Base-by-base conservation (phyloP, 2,329 filamentous ascomycete genomes). In the Fusarium continuum region DNA sequence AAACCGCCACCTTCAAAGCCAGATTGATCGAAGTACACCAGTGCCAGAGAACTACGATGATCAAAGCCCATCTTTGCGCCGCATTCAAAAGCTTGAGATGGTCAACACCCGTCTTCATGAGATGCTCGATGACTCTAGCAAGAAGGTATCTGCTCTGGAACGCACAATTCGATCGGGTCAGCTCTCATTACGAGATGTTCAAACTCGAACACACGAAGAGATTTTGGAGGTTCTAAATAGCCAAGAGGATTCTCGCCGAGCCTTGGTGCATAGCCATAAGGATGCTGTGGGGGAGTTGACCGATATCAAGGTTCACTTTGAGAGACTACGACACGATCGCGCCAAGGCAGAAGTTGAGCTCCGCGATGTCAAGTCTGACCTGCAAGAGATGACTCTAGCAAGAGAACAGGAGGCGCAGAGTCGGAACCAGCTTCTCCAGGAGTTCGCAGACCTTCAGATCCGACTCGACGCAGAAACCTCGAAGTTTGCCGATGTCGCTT, bases 401-500 rank as follows among this genome's bases (percentile, higher is more conserved):
- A 86, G 91, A 54, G 94, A 97, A 65, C 92, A 97, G 72, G 94
- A 98, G 76, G 84, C 90, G 8, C 86, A 90, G n/a, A 94, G 91
- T 75, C 90, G 95, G 68, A 91, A 85, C 70, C 93, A 98, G 74
- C 84, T 98, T 23, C 83, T 98, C 22, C 88, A 97, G 70, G 95
- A 98, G 74, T 97, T 94, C 75, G 88, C 93, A 2, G 95, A 98
- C 71, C 82, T 98, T 43, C 95, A 98, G 72, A 97, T 98, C 69
- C 88, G 93, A 39, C 84, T 98, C 14, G 95, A 98, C 73, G 89
- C 91, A 6, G 95, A 98, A 77, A 87, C 88, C 1, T 96, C 92
- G 1, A 94, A 91, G 74, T 83, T 94, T 23, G 86, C 89, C 23
- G 94, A 99, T 75, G 88, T 97, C 38, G 88, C 87, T 8, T 90